Evolutionary conservation across 2,329 filamentous ascomycete genomes (phyloP), one percentile per base, ranked within the genome.

Genomic region (Apiospora malaysiana): DNA sequence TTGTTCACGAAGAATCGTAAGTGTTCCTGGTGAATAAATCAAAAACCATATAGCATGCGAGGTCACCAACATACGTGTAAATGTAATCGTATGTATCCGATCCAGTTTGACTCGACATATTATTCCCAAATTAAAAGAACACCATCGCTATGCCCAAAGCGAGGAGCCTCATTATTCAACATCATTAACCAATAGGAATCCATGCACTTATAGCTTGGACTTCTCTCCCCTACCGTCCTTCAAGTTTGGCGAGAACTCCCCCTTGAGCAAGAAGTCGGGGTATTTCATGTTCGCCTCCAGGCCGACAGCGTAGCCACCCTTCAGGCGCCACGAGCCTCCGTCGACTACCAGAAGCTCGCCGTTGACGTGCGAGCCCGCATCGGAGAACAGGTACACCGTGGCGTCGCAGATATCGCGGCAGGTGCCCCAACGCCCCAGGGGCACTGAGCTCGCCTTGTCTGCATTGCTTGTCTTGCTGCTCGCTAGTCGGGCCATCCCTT

Each of bases 401-500:
- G 95, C 93, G 81, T 99, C 95, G 0, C 94, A 93, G 77, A 99
- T 94, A 78, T 99, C 95, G 74, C 92, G 92, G 37, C 97, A 90
- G 0, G 89, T 89, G 8, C 95, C 96, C 81, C 90, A 90, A 70
- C 95, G 87, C 1, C 94, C 94, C 2, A 91, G 83, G 0, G 96
- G 96, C 47, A 97, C 87, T 10, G 80, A 78, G 73, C 82, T 84
- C 5, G 76, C 78, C 68, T 81, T 78, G 47, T 80, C 75, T 32
- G 79, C 76, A 67, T 75, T 70, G 69, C 82, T 79, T 9, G 79
- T 76, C 56, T 79, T 75, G 68, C 76, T 79, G 75, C 84, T 85
- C 10, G 87, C 81, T 12, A 92, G 83, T 14, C 93, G 86, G 66
- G 89, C 87, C 86, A 94, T 88, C 63, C 93, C 93, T 82, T 98